A percentile compares a stretch with the other conserved stretches of the same genome.
These are phyloP conservation scores for Crassisporium funariophilum DNA, from an alignment of 768 basidiomycete species.

Conservation along the genomic window DNA sequence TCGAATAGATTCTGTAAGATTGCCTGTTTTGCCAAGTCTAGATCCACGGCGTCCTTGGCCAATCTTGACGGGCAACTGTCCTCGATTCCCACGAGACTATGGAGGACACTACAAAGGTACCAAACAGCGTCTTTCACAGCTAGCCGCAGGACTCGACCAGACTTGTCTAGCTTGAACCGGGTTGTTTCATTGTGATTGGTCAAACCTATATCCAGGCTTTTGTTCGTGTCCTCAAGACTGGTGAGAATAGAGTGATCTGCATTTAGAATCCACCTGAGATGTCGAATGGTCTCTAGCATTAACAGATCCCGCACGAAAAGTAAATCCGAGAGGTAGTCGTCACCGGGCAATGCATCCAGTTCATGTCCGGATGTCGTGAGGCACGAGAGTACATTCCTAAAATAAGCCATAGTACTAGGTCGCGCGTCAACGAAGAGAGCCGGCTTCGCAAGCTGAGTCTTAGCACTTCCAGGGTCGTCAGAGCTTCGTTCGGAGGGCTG, in stretches of 20 bases:
- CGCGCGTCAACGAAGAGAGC: slow-evolving; percentile 12
- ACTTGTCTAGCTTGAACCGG: neutral
- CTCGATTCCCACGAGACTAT: slow-evolving; percentile 35
- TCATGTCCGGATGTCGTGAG: neutral
- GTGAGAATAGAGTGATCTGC: neutral
- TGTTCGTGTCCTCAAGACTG: neutral
- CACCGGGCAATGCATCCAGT: slow-evolving; percentile 1
- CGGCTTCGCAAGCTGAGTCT: too few relatives aligned
- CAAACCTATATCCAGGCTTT: neutral
- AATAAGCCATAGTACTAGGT: slow-evolving; percentile 16
- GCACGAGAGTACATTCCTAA: slow-evolving; percentile 12
- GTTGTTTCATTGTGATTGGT: neutral
- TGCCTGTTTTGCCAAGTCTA: neutral
- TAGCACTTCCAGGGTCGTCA: neutral
- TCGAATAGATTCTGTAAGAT: too few relatives aligned
- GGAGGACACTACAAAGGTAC: slow-evolving; percentile 52
- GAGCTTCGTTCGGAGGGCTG: slow-evolving; percentile 5
- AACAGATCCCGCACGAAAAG: slow-evolving; percentile 27
- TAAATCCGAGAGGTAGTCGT: slow-evolving; percentile 4
- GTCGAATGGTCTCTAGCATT: slow-evolving; percentile 39
- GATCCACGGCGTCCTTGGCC: neutral
- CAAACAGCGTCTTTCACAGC: slow-evolving; percentile 52
- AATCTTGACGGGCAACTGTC: slow-evolving; percentile 7
- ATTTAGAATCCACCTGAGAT: slow-evolving; percentile 36
- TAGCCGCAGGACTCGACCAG: slow-evolving; percentile 37